Conservation (phyloP, 208 protist species). For the Leishmania turanica region DNA sequence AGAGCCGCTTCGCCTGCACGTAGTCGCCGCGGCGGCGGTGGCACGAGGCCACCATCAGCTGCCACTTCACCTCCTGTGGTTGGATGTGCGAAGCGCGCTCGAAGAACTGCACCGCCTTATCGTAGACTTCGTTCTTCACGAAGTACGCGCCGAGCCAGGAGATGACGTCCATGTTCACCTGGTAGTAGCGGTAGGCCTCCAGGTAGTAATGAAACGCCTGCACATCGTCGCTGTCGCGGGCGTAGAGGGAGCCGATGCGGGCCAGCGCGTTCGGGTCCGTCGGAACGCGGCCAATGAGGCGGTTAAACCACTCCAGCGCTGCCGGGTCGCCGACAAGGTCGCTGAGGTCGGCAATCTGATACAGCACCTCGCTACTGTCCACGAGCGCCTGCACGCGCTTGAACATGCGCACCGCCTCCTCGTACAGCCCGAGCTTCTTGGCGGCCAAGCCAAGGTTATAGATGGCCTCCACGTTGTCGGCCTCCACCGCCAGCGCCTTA, state of each 20-base stretch:
- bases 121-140: constrained; percentile 97
- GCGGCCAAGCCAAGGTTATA: constrained; percentile 96
- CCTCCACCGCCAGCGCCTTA: constrained; percentile 95
- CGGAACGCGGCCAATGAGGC: constrained; percentile 89
- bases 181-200: constrained; percentile 96
- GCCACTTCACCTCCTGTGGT: constrained; percentile 96
- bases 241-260: constrained; percentile 93
- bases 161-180: constrained; percentile 98
- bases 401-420: constrained; percentile 95
- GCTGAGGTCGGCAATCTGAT: constrained; percentile 95
- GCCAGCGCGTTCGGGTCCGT: constrained; percentile 95
- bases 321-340: constrained; percentile 76
- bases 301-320: constrained; percentile 84
- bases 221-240: constrained; percentile 91
- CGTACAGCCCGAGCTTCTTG: constrained; percentile 91
- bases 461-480: constrained; percentile 97
- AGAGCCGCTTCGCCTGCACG: constrained; percentile 91
- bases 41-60: constrained; percentile 96
- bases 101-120: constrained; percentile 98
- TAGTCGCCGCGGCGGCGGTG: constrained; percentile 93
- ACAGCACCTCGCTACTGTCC: constrained; percentile 95
- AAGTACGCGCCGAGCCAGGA: constrained; percentile 98
- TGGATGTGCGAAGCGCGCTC: constrained; percentile 96
- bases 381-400: constrained; percentile 94
- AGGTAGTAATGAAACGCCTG: constrained; percentile 96